Conservation (phyloP, 1,284 basidiomycete species). For the Cystobasidium pallidum region DNA sequence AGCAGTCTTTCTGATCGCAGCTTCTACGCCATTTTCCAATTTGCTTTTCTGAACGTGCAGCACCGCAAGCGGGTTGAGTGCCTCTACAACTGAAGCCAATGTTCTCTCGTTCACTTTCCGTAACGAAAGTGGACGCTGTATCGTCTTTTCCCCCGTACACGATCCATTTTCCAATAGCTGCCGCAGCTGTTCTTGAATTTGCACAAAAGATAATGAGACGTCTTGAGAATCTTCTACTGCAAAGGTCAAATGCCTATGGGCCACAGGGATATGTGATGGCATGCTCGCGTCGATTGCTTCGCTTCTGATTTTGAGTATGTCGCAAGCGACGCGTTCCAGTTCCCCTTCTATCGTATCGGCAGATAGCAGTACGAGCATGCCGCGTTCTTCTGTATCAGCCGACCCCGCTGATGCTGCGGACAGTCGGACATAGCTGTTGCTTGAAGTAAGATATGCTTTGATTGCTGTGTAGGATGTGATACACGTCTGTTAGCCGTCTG, state of each 20-base stretch:
- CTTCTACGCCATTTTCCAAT: constrained; percentile 21
- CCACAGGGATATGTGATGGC: constrained; percentile 6
- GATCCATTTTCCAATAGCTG: neutral
- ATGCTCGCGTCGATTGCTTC: neutral
- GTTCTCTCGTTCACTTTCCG: constrained; percentile 22
- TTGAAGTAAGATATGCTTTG: constrained; percentile 7
- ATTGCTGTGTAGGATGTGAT: neutral
- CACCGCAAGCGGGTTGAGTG: constrained; percentile 15
- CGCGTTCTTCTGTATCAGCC: constrained; percentile 11
- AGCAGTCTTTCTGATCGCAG: neutral
- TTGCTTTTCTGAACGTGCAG: neutral
- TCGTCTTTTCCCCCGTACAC: constrained; percentile 15
- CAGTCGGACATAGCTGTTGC: constrained; percentile 7
- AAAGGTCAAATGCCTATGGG: constrained; percentile 8
- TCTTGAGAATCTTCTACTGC: constrained; percentile 17
- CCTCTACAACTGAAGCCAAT: neutral
- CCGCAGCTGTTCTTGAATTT: constrained; percentile 9
- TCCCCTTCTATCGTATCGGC: constrained; percentile 4
- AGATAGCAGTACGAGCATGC: constrained; percentile 21
- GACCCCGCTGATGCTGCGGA: neutral
- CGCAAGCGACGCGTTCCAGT: constrained; percentile 26
- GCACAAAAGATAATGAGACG: neutral
- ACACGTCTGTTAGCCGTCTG: neutral
- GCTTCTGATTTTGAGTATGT: constrained; percentile 29
- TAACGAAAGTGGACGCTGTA: constrained; percentile 10